Percentiles rank a stretch among this genome's conserved stretches.
phyloP scores from a whole-genome alignment of 805 yeast species.

The Zygosaccharomyces gambellarensis region DNA sequence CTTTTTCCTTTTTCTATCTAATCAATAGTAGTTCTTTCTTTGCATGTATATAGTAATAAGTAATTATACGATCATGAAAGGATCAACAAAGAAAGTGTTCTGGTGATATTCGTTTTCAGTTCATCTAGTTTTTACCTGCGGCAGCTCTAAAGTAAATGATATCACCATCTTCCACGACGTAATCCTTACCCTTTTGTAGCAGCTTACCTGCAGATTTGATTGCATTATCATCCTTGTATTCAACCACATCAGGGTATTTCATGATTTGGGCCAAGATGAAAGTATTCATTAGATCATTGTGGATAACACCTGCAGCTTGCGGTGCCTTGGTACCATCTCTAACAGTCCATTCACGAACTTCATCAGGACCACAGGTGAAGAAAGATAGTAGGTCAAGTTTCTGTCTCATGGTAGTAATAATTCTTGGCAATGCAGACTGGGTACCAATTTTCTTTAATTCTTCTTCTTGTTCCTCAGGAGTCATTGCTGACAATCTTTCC shows the following conservation, averaged over 20 bases:
- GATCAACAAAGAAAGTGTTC: too few relatives aligned
- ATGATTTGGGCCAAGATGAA: constrained; percentile 92
- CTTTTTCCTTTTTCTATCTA: constrained; percentile 17
- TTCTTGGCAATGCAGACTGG: constrained; percentile 76
- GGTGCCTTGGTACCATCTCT: constrained; percentile 91
- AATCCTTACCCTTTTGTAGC: constrained; percentile 87
- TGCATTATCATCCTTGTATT: constrained; percentile 71
- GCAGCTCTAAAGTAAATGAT: constrained; percentile 89
- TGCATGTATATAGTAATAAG: constrained; percentile 8
- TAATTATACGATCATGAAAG: constrained; percentile 3
- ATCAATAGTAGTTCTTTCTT: constrained; percentile 1
- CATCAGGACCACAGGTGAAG: constrained; percentile 95
- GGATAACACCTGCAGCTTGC: constrained; percentile 98
- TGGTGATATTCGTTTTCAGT: neutral
- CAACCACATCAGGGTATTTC: constrained; percentile 74
- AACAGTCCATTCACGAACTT: constrained; percentile 97
- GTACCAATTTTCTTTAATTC: constrained; percentile 73
- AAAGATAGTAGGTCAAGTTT: constrained; percentile 83
- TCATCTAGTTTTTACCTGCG: constrained; percentile 67
- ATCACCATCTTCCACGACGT: constrained; percentile 93
- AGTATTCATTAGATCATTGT: constrained; percentile 90
- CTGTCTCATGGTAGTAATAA: constrained; percentile 80
- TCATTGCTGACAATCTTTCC: constrained; percentile 83
- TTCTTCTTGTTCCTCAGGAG: constrained; percentile 73
- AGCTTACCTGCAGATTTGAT: constrained; percentile 88